Percentiles rank a stretch among this genome's conserved stretches.
Evolutionary conservation across 257 asterid species (phyloP).

Genomic region (Paulownia fortunei): DNA sequence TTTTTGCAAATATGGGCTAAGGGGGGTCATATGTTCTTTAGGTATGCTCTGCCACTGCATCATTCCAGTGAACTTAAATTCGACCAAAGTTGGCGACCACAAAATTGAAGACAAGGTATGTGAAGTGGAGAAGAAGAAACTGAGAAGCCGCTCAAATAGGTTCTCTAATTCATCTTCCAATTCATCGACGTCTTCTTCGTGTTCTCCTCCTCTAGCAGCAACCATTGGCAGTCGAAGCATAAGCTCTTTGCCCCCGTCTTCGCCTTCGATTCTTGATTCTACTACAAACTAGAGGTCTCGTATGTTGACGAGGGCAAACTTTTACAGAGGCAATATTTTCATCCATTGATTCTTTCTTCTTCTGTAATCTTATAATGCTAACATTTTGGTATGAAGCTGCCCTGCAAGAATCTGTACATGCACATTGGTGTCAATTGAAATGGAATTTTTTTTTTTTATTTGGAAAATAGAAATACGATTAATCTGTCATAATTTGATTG

Average conservation of each 20-base stretch:
- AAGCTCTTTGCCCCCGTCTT: constrained; percentile 41
- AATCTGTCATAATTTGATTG: background rate
- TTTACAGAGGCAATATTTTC: constrained; percentile 20
- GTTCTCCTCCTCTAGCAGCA: constrained; percentile 44
- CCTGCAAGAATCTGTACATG: constrained; percentile 43
- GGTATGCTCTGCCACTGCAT: constrained; percentile 78
- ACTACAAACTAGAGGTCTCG: constrained; percentile 25
- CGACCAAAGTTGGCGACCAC: constrained; percentile 61
- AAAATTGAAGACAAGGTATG: constrained; percentile 58
- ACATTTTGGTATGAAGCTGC: constrained; percentile 26
- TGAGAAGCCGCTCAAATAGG: constrained; percentile 52
- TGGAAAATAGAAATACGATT: no score
- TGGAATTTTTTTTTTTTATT: background rate
- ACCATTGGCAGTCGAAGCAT: constrained; percentile 34
- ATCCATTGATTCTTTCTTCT: constrained; percentile 17
- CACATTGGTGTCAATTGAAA: constrained; percentile 16
- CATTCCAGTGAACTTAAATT: constrained; percentile 66
- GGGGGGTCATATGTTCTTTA: constrained; percentile 29
- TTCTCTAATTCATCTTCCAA: constrained; percentile 42
- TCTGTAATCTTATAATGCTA: constrained; percentile 27
- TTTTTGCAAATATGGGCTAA: no score
- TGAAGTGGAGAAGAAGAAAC: constrained; percentile 55
- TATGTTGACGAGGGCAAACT: background rate
- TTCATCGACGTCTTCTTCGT: constrained; percentile 47
- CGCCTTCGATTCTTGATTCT: constrained; percentile 38